A percentile compares a stretch with the other conserved stretches of the same genome.
These are phyloP conservation scores for Calcarisporium arbuscula DNA, from an alignment of 2,329 filamentous ascomycete species.

Conservation along the genomic window DNA sequence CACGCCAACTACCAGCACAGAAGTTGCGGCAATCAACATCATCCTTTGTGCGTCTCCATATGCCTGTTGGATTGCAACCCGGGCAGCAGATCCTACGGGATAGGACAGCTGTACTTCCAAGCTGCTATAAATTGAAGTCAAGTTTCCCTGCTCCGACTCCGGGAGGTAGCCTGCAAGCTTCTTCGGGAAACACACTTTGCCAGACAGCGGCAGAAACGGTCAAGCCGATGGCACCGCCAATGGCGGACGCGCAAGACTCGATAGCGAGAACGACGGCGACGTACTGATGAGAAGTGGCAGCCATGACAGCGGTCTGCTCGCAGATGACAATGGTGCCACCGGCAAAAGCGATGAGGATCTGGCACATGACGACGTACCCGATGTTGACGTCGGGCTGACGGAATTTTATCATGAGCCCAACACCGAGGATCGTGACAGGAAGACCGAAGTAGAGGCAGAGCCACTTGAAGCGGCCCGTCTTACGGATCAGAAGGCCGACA, in stretches of 20 bases:
- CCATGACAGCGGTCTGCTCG: slow-evolving; percentile 26
- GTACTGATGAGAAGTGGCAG: slow-evolving; percentile 23
- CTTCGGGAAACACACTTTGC: slow-evolving; percentile 27
- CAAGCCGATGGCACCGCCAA: slow-evolving; percentile 26
- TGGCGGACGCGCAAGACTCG: slow-evolving; percentile 20
- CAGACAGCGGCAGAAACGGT: slow-evolving; percentile 26
- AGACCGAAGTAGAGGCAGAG: slow-evolving; percentile 18
- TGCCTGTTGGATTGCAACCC: slow-evolving; percentile 33
- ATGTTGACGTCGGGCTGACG: slow-evolving; percentile 20
- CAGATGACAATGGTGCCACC: slow-evolving; percentile 19
- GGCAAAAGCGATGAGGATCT: slow-evolving; percentile 28
- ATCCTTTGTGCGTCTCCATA: slow-evolving; percentile 37
- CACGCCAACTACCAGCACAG: slow-evolving; percentile 11
- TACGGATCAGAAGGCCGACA: slow-evolving; percentile 29
- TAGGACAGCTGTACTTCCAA: slow-evolving; percentile 27
- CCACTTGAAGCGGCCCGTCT: slow-evolving; percentile 24
- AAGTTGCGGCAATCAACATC: slow-evolving; percentile 22
- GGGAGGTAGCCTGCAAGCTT: slow-evolving; percentile 33
- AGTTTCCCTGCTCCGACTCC: slow-evolving; percentile 17
- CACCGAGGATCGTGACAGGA: slow-evolving; percentile 23
- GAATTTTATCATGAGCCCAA: slow-evolving; percentile 28
- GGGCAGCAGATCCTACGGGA: slow-evolving; percentile 27
- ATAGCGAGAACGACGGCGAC: slow-evolving; percentile 28
- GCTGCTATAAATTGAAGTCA: slow-evolving; percentile 35
- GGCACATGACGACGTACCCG: slow-evolving; percentile 31